Base-by-base conservation (phyloP, 164 flowering plant species). In the Chimonanthus salicifolius region DNA sequence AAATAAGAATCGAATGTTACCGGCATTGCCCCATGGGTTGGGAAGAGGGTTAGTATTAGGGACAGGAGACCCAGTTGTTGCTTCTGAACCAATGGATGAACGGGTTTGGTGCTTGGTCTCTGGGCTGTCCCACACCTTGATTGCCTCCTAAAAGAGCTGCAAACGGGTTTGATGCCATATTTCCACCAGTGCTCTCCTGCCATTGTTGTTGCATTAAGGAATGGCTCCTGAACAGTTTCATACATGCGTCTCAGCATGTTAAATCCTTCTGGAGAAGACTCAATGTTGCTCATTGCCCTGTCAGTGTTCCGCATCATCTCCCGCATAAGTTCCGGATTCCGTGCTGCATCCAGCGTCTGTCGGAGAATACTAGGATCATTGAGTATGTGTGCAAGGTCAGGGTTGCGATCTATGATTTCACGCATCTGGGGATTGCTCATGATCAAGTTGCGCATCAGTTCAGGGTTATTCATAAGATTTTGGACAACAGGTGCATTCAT, bases 251-350 rank as follows among this genome's bases (percentile, higher is more conserved):
- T 89, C 21, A 94, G 92, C 96, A 90, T 90, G 81, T 94, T 94
- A 66, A 94, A 94, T 65, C 98, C 98, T 82, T 94, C 98, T 8
- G 98, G 98, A 70, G 97, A 86, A 73, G 98, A 85, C 78, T 94
- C 98, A 74, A 94, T 94, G 58, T 94, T 94, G 74, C 97, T 94
- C 98, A 94, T 90, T n/a, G 98, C 98, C 81, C 98, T 85, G 79
- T 94, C 98, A 71, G 97, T 94, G 80, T 94, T 92, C 44, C 98
- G 87, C 97, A 94, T 92, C 98, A 94, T 94, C 82, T 94, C 98
- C 45, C 98, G 92, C 98, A 92, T 94, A 45, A 94, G 88, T 75
- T 94, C 98, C 72, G 98, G 98, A 78, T 92, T 94, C 77, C 97
- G 85, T 16, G 98, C 94, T 74, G 95, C 93, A 78, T 94, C 98